Conservation (phyloP, 352 stramenopile species). For the Albugo candida region DNA sequence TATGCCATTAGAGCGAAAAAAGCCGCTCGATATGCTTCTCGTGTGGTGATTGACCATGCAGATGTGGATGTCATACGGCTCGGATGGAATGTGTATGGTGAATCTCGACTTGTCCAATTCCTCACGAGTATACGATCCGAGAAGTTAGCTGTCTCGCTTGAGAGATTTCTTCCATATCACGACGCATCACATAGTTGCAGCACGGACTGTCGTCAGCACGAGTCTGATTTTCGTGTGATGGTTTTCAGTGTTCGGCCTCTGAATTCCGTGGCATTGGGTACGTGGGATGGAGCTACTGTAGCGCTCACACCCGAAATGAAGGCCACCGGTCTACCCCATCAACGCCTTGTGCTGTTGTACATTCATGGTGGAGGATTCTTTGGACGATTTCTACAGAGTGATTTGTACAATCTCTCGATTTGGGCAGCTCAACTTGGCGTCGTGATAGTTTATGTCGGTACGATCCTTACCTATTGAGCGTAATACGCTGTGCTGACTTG, state of each 20-base stretch:
- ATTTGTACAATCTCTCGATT: constrained; percentile 50
- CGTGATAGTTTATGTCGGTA: constrained; percentile 77
- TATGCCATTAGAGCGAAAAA: constrained; percentile 61
- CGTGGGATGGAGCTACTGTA: constrained; percentile 37
- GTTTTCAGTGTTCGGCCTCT: constrained; percentile 51
- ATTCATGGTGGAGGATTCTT: constrained; percentile 79
- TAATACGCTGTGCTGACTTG: constrained; percentile 1
- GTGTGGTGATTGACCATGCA: constrained; percentile 59
- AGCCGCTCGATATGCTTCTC: constrained; percentile 46
- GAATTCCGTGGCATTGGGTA: constrained; percentile 32
- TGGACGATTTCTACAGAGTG: constrained; percentile 71
- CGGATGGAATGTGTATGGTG: constrained; percentile 65
- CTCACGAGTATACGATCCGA: constrained; percentile 42
- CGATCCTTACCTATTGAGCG: constrained; percentile 5
- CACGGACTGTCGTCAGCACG: constrained; percentile 20
- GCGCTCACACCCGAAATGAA: constrained; percentile 44
- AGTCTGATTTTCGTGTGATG: constrained; percentile 44
- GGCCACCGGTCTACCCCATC: constrained; percentile 36
- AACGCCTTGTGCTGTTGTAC: constrained; percentile 60
- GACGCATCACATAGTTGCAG: background rate
- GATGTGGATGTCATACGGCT: constrained; percentile 75
- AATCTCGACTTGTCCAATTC: constrained; percentile 48
- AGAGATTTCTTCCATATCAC: constrained; percentile 25
- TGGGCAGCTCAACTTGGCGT: constrained; percentile 52
- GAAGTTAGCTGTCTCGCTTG: constrained; percentile 36